Evolutionary conservation across 2,329 filamentous ascomycete genomes (phyloP), one percentile per base, ranked within the genome.

Genomic region (Calonectria crousiana): DNA sequence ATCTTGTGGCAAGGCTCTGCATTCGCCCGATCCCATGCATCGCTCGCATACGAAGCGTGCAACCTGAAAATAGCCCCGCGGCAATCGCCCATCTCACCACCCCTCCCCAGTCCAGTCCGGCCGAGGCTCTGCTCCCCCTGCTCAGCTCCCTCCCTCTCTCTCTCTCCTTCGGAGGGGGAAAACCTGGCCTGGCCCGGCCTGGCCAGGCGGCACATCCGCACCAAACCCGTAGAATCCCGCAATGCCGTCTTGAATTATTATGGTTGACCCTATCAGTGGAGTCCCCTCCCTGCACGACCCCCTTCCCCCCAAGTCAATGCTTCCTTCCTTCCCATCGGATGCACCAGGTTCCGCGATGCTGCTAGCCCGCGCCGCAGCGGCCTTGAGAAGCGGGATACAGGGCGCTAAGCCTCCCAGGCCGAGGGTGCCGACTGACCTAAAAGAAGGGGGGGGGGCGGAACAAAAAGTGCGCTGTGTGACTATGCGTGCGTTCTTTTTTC

Each of bases 61-160:
- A 47, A 58, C 66, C 71, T 67, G 30, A 67, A 74, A 74, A 67
- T 74, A 74, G 67, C 60, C 62, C 66, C 67, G 72, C 72, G 67
- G 72, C 67, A 67, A 71, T 74, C 72, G 72, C 34, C 56, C 58
- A 73, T 70, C 66, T 69, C 66, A 69, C 41, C 51, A 62, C 18
- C 67, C 36, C 56, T n/a, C 26, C 47, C 51, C 51, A 52, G n/a
- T 4, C 51, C 51, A 53, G 23, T 26, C 51, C 58, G 26, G 23
- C 58, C 58, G 36, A 64, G 53, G 26, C 53, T 58, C 9, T 58
- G 32, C 32, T 34, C 51, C 51, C 49, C 53, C 32, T 58, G 53
- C 53, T 58, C 53, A n/a, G n/a, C n/a, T n/a, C n/a, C n/a, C 13
- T 18, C 6, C 30, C 41, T 47, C 41, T 47, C 8, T 47, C 18